A percentile compares a stretch with the other conserved stretches of the same genome.
Conservation (phyloP, 352 stramenopile genomes). For the Globisporangium uncinulatum region DNA sequence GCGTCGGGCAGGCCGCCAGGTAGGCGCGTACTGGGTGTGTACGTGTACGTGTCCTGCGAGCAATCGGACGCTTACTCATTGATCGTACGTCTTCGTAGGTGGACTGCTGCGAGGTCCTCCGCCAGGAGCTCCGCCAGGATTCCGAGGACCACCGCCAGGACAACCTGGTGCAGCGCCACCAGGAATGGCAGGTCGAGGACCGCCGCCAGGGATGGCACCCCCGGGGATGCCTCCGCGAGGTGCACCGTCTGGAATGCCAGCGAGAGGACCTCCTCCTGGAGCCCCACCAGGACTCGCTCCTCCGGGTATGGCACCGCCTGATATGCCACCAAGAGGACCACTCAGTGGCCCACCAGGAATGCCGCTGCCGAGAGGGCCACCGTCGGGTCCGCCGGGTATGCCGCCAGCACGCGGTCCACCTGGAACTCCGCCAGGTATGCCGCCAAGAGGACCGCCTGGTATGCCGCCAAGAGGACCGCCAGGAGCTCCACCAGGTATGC, state of each 20-base stretch:
- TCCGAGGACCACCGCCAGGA: conserved; percentile 5
- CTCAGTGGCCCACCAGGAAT: conserved; percentile 18
- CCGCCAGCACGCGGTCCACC: conserved; percentile 15
- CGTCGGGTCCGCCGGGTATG: conserved; percentile 12
- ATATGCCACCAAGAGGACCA: conserved; percentile 16
- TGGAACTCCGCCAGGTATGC: conserved; percentile 13
- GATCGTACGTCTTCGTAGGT: conserved; percentile 6
- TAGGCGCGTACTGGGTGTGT: neutral
- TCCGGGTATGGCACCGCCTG: conserved; percentile 12
- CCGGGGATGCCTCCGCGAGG: conserved; percentile 8
- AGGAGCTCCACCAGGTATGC: conserved; percentile 7
- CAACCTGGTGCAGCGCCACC: conserved; percentile 7
- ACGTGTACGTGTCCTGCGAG: neutral
- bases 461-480: conserved; percentile 10
- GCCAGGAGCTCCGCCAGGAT: conserved; percentile 12
- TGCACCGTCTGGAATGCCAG: conserved; percentile 7
- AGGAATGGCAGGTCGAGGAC: conserved; percentile 9
- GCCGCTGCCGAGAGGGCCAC: conserved; percentile 7
- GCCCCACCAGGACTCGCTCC: conserved; percentile 10
- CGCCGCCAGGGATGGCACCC: neutral
- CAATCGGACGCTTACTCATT: conserved; percentile 1
- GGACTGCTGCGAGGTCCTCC: neutral
- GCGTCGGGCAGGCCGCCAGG: neutral
- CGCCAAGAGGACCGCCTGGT: conserved; percentile 8
- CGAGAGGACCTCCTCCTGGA: conserved; percentile 4